Conservation (phyloP, 2,329 filamentous ascomycete genomes). For the Xylaria polymorpha region DNA sequence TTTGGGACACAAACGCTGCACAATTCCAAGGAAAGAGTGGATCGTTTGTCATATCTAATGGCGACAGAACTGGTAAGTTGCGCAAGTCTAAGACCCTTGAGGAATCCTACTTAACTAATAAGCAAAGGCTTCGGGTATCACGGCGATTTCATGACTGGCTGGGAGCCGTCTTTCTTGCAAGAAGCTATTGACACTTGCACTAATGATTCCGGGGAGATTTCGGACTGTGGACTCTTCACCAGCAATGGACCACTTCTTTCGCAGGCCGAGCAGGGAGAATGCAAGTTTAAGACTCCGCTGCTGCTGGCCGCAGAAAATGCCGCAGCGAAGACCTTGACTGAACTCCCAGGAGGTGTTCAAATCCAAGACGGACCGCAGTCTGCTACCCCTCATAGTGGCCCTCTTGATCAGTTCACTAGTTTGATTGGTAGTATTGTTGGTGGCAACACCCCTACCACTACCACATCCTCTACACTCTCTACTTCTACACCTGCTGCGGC, state of each 20-base stretch:
- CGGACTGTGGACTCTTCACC: conserved; percentile 80
- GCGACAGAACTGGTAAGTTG: conserved; percentile 75
- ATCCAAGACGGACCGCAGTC: conserved; percentile 54
- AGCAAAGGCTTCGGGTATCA: conserved; percentile 76
- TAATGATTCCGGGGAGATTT: conserved; percentile 72
- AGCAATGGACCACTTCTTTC: conserved; percentile 63
- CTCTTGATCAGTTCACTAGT: conserved; percentile 40
- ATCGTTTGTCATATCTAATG: conserved; percentile 80
- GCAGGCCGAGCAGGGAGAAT: conserved; percentile 65
- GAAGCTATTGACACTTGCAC: conserved; percentile 80
- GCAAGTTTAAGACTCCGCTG: conserved; percentile 70
- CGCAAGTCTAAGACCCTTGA: not conserved
- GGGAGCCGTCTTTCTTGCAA: conserved; percentile 77
- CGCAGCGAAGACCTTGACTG: conserved; percentile 52
- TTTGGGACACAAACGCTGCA: conserved; percentile 75
- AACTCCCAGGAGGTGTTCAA: conserved; percentile 73
- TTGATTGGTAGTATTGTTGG: conserved; percentile 38
- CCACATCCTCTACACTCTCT: conserved; percentile 33
- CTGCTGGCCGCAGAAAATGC: conserved; percentile 67
- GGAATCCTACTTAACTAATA: not conserved
- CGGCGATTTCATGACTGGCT: conserved; percentile 84
- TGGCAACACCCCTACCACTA: conserved; percentile 37
- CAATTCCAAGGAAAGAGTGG: conserved; percentile 70
- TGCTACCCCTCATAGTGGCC: conserved; percentile 38
- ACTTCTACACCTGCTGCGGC: conserved; percentile 45